These are phyloP conservation scores for Alternaria gaisen DNA, from an alignment of 2,329 filamentous ascomycete species.

Conservation along the genomic window DNA sequence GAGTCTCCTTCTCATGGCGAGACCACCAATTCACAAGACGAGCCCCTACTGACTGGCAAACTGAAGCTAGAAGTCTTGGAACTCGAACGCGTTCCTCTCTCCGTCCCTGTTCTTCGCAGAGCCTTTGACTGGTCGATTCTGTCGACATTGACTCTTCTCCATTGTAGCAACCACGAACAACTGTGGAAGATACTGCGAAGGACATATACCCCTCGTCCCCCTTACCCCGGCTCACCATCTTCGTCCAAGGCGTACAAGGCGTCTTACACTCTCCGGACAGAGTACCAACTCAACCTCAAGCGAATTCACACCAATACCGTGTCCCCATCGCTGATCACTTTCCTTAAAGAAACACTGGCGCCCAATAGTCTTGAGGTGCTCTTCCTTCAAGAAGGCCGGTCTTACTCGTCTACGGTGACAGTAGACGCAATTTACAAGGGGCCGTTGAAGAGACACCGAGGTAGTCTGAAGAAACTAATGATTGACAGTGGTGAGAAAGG, in stretches of 20 bases:
- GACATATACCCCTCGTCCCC: slow-evolving; percentile 54
- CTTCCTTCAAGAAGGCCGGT: slow-evolving; percentile 74
- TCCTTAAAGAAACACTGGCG: slow-evolving; percentile 78
- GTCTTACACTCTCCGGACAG: slow-evolving; percentile 50
- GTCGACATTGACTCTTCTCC: slow-evolving; percentile 75
- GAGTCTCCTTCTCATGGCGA: slow-evolving; percentile 6
- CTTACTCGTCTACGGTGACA: slow-evolving; percentile 66
- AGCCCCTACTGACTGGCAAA: slow-evolving; percentile 62
- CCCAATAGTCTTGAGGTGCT: slow-evolving; percentile 82
- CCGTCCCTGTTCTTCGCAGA: slow-evolving; percentile 72
- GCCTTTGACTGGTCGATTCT: slow-evolving; percentile 79
- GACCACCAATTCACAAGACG: slow-evolving; percentile 12
- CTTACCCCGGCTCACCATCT: slow-evolving; percentile 47
- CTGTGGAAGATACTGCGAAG: slow-evolving; percentile 77
- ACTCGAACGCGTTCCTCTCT: slow-evolving; percentile 78
- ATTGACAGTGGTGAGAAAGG: slow-evolving; percentile 73
- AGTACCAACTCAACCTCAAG: slow-evolving; percentile 68
- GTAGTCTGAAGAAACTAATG: slow-evolving; percentile 75
- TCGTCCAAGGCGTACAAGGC: slow-evolving; percentile 49
- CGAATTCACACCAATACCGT: slow-evolving; percentile 79
- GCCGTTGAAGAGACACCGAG: slow-evolving; percentile 73
- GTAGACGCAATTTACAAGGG: slow-evolving; percentile 76
- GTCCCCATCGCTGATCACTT: slow-evolving; percentile 73
- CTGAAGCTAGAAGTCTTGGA: slow-evolving; percentile 76
- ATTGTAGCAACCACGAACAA: slow-evolving; percentile 75